Evolutionary conservation across 139 green algal species (phyloP).

Genomic region (Astrephomene gubernaculifera): DNA sequence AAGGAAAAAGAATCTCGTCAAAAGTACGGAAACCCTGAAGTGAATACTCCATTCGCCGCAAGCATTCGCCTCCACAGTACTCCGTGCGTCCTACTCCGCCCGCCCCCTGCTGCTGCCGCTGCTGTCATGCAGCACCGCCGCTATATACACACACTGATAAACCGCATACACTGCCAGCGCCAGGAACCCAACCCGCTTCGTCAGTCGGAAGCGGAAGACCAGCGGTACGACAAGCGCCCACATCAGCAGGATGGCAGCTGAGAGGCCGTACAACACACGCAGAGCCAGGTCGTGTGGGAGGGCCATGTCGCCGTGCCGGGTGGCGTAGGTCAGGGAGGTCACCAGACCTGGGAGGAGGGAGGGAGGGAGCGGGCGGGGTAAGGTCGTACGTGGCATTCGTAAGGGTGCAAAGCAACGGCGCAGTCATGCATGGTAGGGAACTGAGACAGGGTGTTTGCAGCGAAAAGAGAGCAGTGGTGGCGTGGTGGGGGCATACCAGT

Average conservation of each 20-base stretch:
- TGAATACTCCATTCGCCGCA: too few species aligned
- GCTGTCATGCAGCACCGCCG: conserved; percentile 21
- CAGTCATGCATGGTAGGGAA: too few species aligned
- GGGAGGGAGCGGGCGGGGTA: neutral
- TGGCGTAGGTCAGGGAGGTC: conserved; percentile 26
- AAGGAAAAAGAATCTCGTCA: too few species aligned
- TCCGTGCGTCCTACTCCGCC: too few species aligned
- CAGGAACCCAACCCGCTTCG: conserved; percentile 15
- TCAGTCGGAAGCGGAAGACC: conserved; percentile 57
- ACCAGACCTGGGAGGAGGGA: conserved; percentile 24
- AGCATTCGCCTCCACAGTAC: too few species aligned
- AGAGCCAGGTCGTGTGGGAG: conserved; percentile 44
- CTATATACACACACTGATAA: conserved; percentile 59
- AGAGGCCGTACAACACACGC: conserved; percentile 47
- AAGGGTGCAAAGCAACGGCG: too few species aligned
- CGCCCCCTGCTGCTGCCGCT: too few species aligned
- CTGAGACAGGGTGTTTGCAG: too few species aligned
- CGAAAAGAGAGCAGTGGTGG: too few species aligned
- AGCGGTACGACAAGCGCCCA: conserved; percentile 57
- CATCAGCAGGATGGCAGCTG: conserved; percentile 48
- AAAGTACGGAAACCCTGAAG: too few species aligned
- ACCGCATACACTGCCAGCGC: conserved; percentile 51
- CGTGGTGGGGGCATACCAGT: too few species aligned
- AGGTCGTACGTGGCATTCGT: too few species aligned
- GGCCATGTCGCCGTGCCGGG: conserved; percentile 12